Evolutionary conservation across 2,329 filamentous ascomycete species (phyloP).

Genomic region (Clathrospora elynae): DNA sequence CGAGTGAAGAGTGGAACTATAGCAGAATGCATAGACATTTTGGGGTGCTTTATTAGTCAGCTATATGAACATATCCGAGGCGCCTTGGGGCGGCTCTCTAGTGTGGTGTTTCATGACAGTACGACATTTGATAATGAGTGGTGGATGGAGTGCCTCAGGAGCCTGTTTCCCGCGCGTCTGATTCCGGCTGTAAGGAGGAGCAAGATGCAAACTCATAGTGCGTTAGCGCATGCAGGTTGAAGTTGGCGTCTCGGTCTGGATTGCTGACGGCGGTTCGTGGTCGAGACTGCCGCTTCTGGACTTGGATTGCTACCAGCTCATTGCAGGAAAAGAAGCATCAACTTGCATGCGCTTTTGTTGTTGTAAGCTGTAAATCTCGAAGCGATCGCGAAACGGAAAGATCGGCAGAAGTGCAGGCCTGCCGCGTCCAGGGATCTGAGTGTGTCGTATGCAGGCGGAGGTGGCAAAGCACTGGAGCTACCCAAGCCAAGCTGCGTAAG

Average conservation of each 20-base stretch:
- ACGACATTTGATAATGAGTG: conserved; percentile 14
- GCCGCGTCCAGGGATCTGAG: conserved; percentile 6
- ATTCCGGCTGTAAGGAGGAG: conserved; percentile 2
- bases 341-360: not conserved
- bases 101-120: conserved; percentile 30
- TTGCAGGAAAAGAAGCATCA: conserved; percentile 1
- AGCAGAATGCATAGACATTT: too few relatives aligned
- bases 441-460: conserved; percentile 25
- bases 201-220: conserved; percentile 9
- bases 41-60: too few relatives aligned
- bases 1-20: too few relatives aligned
- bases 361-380: conserved; percentile 2
- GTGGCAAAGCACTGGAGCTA: conserved; percentile 27
- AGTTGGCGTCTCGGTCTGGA: conserved; percentile 22
- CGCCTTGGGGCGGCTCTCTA: conserved; percentile 21
- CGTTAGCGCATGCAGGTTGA: conserved; percentile 18
- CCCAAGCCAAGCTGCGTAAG: conserved; percentile 24
- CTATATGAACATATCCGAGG: too few relatives aligned
- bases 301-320: conserved; percentile 7
- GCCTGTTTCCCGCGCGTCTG: conserved; percentile 21
- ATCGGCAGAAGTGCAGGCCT: conserved; percentile 21
- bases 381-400: conserved; percentile 16
- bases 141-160: conserved; percentile 12
- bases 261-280: conserved; percentile 6
- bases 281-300: conserved; percentile 15